Evolutionary conservation across 1,139 yeast species (phyloP).

Genomic region (Kodamaea arcana): DNA sequence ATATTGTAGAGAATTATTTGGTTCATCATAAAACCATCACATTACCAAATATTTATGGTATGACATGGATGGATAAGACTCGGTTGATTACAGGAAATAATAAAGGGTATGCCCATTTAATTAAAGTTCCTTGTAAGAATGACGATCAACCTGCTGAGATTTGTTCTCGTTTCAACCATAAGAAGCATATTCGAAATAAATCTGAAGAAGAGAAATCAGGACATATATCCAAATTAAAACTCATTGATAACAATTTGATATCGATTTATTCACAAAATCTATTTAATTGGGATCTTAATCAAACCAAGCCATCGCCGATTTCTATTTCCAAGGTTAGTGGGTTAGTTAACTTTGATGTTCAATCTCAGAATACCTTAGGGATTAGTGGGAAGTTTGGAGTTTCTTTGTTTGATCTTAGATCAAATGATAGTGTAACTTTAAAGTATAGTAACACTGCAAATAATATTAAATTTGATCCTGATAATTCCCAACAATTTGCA

Average conservation of each 20-base stretch:
- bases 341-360: constrained; percentile 48
- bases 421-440: constrained; percentile 2
- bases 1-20: constrained; percentile 38
- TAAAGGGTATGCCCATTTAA: constrained; percentile 64
- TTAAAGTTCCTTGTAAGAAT: constrained; percentile 48
- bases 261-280: constrained; percentile 60
- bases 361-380: constrained; percentile 42
- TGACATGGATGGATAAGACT: constrained; percentile 55
- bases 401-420: constrained; percentile 62
- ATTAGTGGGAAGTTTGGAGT: constrained; percentile 69
- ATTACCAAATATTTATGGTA: constrained; percentile 60
- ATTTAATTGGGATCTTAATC: constrained; percentile 70
- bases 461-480: constrained; percentile 60
- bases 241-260: constrained; percentile 29
- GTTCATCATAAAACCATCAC: constrained; percentile 75
- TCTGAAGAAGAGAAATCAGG: constrained; percentile 16
- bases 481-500: constrained; percentile 58
- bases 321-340: constrained; percentile 54
- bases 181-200: constrained; percentile 47
- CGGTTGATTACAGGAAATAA: constrained; percentile 64
- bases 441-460: constrained; percentile 18
- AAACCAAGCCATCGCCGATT: constrained; percentile 35
- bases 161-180: constrained; percentile 69
- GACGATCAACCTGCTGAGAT: constrained; percentile 59
- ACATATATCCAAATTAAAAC: constrained; percentile 26